These are phyloP conservation scores for Logfia minima DNA, from an alignment of 129 eudicot genomes.

Conservation along the genomic window DNA sequence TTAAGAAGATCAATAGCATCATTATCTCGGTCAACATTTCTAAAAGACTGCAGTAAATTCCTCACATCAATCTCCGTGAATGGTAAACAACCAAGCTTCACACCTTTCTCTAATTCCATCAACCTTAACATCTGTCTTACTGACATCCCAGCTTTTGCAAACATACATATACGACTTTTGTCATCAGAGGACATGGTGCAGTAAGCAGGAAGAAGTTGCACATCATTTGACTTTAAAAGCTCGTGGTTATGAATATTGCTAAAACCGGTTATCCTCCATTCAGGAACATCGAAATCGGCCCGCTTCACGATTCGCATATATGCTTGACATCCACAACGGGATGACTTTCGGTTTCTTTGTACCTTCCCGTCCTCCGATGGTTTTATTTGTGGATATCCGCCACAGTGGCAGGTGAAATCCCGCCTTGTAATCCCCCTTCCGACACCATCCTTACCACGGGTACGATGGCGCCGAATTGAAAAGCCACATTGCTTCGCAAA, in stretches of 20 bases:
- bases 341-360: constrained; percentile 79
- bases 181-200: constrained; percentile 74
- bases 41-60: constrained; percentile 72
- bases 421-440: constrained; percentile 86
- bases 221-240: constrained; percentile 55
- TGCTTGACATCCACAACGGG: constrained; percentile 92
- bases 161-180: constrained; percentile 88
- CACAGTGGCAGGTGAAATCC: constrained; percentile 87
- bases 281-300: constrained; percentile 76
- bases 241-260: constrained; percentile 79
- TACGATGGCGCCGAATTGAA: constrained; percentile 80
- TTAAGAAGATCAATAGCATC: constrained; percentile 81
- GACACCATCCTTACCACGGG: constrained; percentile 87
- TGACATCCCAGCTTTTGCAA: constrained; percentile 91
- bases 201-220: constrained; percentile 58
- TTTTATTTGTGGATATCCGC: constrained; percentile 77
- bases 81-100: constrained; percentile 81
- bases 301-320: constrained; percentile 74
- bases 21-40: constrained; percentile 65
- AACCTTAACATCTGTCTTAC: constrained; percentile 83
- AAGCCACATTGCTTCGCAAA: constrained; percentile 88
- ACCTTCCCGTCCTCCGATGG: constrained; percentile 70
- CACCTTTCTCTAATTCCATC: constrained; percentile 84
- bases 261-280: constrained; percentile 90
- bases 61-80: constrained; percentile 85